Conservation (phyloP, 2,329 filamentous ascomycete genomes). For the Cercospora sesami region DNA sequence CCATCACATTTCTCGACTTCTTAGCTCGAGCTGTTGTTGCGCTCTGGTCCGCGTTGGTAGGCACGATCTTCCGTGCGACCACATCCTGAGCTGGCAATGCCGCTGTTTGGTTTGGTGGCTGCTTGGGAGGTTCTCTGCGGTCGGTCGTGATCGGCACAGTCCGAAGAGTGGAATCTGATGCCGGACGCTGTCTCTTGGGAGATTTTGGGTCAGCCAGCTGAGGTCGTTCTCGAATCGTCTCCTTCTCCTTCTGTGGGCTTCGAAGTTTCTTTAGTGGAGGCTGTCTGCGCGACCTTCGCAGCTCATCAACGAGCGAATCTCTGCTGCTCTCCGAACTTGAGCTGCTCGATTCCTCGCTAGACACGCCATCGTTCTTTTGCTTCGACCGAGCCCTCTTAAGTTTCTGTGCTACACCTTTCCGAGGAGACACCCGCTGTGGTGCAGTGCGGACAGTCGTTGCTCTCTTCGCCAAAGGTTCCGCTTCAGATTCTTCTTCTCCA, state of each 20-base stretch:
- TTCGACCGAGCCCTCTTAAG: constrained; percentile 13
- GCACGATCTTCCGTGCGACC: constrained; percentile 23
- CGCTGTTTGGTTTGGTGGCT: neutral
- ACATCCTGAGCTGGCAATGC: neutral
- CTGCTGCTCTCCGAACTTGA: neutral
- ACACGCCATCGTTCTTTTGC: constrained; percentile 3
- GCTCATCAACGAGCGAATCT: constrained; percentile 21
- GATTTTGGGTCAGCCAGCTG: neutral
- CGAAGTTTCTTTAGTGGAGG: neutral
- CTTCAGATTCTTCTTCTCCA: constrained; percentile 17
- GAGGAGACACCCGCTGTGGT: constrained; percentile 4
- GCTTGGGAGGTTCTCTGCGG: neutral
- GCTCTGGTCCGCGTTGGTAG: neutral
- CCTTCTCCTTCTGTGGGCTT: neutral
- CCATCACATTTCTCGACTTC: constrained; percentile 20
- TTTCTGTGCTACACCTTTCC: constrained; percentile 30
- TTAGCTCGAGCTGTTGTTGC: constrained; percentile 7
- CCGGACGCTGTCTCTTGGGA: neutral
- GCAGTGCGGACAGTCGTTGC: neutral
- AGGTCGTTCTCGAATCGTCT: neutral
- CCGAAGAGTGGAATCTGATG: neutral
- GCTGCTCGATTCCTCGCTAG: constrained; percentile 15
- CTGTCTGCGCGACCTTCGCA: constrained; percentile 1
- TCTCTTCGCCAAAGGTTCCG: constrained; percentile 7
- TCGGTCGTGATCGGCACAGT: neutral